phyloP scores from a whole-genome alignment of 2,329 filamentous ascomycete species.

The Apiospora kogelbergensis region DNA sequence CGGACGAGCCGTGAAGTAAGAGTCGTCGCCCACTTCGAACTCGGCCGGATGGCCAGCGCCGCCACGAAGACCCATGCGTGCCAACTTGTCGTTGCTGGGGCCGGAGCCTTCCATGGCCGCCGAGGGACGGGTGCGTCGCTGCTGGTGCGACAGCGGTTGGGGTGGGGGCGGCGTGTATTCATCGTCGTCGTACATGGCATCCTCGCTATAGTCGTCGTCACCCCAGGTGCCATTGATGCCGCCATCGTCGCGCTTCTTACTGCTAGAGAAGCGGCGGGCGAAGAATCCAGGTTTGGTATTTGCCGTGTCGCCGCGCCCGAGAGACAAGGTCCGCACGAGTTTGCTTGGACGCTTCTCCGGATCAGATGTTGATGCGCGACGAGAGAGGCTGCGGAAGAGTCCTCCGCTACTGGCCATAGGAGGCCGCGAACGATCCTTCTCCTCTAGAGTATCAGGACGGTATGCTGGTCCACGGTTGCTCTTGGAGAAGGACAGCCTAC shows the following conservation, averaged over 20 bases:
- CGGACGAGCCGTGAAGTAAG: conserved; percentile 51
- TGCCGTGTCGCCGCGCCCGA: conserved; percentile 54
- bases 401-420: conserved; percentile 47
- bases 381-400: conserved; percentile 47
- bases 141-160: conserved; percentile 13
- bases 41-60: conserved; percentile 44
- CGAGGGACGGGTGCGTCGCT: conserved; percentile 12
- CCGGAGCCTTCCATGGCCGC: conserved; percentile 13
- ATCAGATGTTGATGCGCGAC: conserved; percentile 37
- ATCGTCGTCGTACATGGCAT: conserved; percentile 20
- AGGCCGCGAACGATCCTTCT: conserved; percentile 44
- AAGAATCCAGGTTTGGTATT: conserved; percentile 40
- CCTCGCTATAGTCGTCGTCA: conserved; percentile 40
- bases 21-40: conserved; percentile 56
- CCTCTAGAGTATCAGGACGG: conserved; percentile 38
- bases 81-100: conserved; percentile 17
- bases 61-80: conserved; percentile 29
- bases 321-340: conserved; percentile 60
- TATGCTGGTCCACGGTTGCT: conserved; percentile 36
- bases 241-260: conserved; percentile 43
- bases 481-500: conserved; percentile 41
- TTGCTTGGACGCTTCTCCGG: conserved; percentile 35
- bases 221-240: conserved; percentile 58
- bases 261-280: conserved; percentile 39
- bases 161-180: conserved; percentile 16